Evolutionary conservation across 106 monocot species (phyloP), one percentile per base, ranked within the genome.

Genomic region (Phalaenopsis aphrodite): DNA sequence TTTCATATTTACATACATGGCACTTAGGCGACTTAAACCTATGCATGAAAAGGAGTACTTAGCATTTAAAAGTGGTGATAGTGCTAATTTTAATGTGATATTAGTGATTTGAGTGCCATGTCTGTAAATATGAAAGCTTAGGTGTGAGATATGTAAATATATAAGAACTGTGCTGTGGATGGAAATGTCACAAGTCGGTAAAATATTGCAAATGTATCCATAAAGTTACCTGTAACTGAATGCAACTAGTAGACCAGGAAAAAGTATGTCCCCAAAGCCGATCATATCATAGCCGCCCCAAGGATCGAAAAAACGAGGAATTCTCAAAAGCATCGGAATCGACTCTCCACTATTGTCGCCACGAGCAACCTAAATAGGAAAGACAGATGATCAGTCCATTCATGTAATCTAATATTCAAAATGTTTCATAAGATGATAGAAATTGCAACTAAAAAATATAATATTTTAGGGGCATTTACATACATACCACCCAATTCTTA

Each of bases 251-350:
- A 99, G 87, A 23, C 99, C 99, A 61, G 99, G 99, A 56, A 99
- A 95, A 78, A 99, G 85, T 79, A 99, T 99, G 85, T 99, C 99
- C 55, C 99, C 99, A 84, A 99, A 99, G 42, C 99, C 99, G 86
- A 99, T 93, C 99, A 99, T 93, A 86, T 95, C 93, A 86, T 91
- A 99, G 64, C 99, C 99, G 81, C 95, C 91, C 99, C 99, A 99
- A 39, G 94, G 89, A 84, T 99, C 99, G 81, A 91, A 93, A 75
- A 94, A 87, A 16, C 95, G 86, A 82, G 99, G 99, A 48, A 93
- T 89, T 79, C 86, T 95, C 73, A 99, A 78, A 75, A 99, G 89
- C 99, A 99, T 99, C 23, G 99, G 99, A 89, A 99, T 95, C 38
- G 91, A 68, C 82, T 89, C 93, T 83, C 91, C 98, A 85, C 85